Evolutionary conservation across 345 rosid species (phyloP).

Genomic region (Conringia planisiliqua): DNA sequence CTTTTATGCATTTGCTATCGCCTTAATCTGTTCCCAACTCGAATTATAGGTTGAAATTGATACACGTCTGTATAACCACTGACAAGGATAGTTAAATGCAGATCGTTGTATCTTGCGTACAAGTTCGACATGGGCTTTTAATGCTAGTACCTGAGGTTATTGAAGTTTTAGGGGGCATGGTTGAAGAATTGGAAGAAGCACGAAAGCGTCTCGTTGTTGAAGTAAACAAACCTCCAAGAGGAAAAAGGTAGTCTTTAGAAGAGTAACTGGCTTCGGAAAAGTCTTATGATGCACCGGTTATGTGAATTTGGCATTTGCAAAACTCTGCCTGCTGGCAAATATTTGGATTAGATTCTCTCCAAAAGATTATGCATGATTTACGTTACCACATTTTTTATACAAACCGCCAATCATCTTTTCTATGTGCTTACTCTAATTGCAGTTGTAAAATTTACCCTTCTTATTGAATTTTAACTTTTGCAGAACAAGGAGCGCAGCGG

Average conservation of each 20-base stretch:
- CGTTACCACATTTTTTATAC: background rate
- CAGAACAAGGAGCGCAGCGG: constrained; percentile 62
- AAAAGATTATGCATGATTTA: constrained; percentile 6
- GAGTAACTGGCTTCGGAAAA: background rate
- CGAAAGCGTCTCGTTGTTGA: constrained; percentile 62
- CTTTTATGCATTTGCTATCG: background rate
- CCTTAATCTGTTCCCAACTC: background rate
- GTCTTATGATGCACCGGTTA: background rate
- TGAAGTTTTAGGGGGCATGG: constrained; percentile 82
- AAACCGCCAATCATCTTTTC: background rate
- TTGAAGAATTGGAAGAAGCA: constrained; percentile 74
- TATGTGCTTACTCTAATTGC: background rate
- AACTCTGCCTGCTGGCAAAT: background rate
- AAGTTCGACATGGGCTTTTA: constrained; percentile 72
- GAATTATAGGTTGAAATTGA: background rate
- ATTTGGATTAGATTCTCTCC: background rate
- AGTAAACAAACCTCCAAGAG: constrained; percentile 94
- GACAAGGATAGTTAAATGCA: constrained; percentile 26
- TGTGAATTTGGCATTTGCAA: background rate
- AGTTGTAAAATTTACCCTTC: background rate
- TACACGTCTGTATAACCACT: background rate
- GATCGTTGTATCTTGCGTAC: constrained; percentile 75
- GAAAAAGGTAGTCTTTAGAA: constrained; percentile 62
- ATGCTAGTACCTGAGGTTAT: constrained; percentile 87
- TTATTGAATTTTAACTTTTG: constrained; percentile 13